phyloP scores from a whole-genome alignment of 2,329 filamentous ascomycete species.

The Graphilbum sp. region DNA sequence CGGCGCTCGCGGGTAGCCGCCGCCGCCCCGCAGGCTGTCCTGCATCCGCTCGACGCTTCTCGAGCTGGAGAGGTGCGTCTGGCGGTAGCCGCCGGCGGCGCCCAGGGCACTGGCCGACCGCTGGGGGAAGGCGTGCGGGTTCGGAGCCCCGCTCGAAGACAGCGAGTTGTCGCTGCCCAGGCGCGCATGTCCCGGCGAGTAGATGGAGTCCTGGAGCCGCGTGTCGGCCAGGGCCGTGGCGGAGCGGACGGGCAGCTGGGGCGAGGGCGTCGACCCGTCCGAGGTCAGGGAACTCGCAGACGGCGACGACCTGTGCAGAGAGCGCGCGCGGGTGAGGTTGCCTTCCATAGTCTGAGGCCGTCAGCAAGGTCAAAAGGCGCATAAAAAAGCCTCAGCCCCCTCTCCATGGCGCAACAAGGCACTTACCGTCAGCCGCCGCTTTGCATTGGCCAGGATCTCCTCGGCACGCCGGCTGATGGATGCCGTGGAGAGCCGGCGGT shows the following conservation, averaged over 20 bases:
- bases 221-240: conserved; percentile 18
- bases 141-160: background rate
- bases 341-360: conserved; percentile 69
- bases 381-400: background rate
- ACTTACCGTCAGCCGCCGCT: conserved; percentile 67
- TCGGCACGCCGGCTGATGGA: conserved; percentile 72
- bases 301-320: conserved; percentile 42
- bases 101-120: conserved; percentile 50
- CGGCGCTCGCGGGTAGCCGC: conserved; percentile 12
- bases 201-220: conserved; percentile 11
- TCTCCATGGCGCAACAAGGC: too few species aligned
- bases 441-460: conserved; percentile 82
- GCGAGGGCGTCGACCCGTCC: conserved; percentile 36
- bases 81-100: conserved; percentile 40
- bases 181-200: conserved; percentile 34
- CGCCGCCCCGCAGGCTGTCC: conserved; percentile 16
- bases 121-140: conserved; percentile 26
- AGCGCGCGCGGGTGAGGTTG: conserved; percentile 66
- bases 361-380: background rate
- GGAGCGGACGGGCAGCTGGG: conserved; percentile 25
- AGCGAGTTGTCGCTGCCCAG: conserved; percentile 36
- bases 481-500: conserved; percentile 18
- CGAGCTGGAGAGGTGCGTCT: conserved; percentile 23
- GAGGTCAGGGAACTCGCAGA: conserved; percentile 48
- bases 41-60: conserved; percentile 26